These are phyloP conservation scores for Urostyla sp. DNA, from an alignment of 73 alveolate species.

Conservation along the genomic window DNA sequence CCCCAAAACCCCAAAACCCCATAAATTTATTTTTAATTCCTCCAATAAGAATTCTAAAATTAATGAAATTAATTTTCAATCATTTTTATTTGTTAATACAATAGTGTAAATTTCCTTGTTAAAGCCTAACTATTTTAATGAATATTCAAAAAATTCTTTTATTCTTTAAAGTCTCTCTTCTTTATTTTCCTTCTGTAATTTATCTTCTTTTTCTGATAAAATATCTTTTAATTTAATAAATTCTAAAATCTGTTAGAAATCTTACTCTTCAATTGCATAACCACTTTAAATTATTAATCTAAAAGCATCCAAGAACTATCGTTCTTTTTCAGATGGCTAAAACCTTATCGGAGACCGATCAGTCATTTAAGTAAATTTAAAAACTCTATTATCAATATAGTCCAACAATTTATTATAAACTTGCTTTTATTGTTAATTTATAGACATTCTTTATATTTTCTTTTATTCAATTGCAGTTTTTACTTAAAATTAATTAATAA, in stretches of 20 bases:
- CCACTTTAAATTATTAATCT: constrained; percentile 33
- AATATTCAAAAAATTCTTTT: constrained; percentile 16
- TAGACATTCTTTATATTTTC: background rate
- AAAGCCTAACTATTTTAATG: constrained; percentile 18
- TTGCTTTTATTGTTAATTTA: background rate
- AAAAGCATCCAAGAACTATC: constrained; percentile 52
- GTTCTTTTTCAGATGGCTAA: constrained; percentile 43
- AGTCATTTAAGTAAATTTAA: background rate
- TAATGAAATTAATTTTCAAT: too few species aligned
- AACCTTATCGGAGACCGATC: constrained; percentile 8
- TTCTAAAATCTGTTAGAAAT: constrained; percentile 11
- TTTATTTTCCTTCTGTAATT: background rate
- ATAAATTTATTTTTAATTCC: too few species aligned
- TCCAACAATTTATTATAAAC: constrained; percentile 34
- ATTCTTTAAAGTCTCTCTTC: background rate
- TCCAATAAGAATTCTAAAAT: too few species aligned
- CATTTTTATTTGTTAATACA: background rate
- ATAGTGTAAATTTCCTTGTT: background rate
- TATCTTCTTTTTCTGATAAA: background rate
- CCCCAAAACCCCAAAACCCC: too few species aligned
- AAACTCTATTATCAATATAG: background rate
- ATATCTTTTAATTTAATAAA: constrained; percentile 15
- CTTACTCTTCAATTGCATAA: constrained; percentile 31
- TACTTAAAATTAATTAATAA: constrained; percentile 15
- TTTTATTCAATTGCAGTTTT: constrained; percentile 25